A percentile compares a stretch with the other conserved stretches of the same genome.
Conservation (phyloP, 2,329 filamentous ascomycete species). For the Botrytis deweyae region DNA sequence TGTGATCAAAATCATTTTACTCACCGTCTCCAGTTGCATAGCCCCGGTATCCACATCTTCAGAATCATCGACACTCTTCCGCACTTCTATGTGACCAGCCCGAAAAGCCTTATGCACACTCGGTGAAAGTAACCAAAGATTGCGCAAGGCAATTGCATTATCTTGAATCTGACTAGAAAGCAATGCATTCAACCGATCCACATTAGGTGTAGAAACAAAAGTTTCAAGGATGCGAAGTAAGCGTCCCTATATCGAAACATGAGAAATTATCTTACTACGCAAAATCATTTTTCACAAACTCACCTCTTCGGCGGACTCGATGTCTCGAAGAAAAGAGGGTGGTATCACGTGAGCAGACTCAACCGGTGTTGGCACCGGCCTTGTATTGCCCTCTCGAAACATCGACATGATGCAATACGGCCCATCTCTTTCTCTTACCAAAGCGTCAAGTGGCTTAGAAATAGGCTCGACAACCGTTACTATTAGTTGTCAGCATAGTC, state of each 20-base stretch:
- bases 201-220: background rate
- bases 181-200: background rate
- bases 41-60: no score
- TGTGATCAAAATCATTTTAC: background rate
- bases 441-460: background rate
- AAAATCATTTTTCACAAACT: background rate
- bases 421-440: background rate
- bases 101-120: background rate
- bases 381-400: background rate
- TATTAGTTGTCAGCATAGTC: background rate
- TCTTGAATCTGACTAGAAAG: background rate
- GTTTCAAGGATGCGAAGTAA: background rate
- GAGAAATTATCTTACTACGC: background rate
- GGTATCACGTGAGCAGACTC: background rate
- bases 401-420: background rate
- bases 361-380: background rate
- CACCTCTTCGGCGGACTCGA: background rate
- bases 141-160: background rate
- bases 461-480: background rate
- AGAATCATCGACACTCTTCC: background rate
- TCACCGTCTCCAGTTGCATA: background rate
- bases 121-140: background rate
- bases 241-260: background rate
- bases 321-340: background rate
- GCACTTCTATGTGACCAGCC: background rate